phyloP scores from a whole-genome alignment of 257 asterid species.

The Solanum clarkiae region DNA sequence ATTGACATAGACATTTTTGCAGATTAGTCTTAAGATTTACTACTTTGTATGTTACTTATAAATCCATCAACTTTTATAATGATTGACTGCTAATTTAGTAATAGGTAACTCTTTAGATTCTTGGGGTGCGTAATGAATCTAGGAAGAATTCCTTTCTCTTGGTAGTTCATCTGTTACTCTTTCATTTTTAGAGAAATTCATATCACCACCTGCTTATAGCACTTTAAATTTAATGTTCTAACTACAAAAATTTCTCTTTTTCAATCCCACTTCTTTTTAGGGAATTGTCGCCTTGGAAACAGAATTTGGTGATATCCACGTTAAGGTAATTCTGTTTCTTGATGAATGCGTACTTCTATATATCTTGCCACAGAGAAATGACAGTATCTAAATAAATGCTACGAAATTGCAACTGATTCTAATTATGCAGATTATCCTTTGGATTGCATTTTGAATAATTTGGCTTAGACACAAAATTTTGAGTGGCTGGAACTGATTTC shows the following conservation, averaged over 20 bases:
- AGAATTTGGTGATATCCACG: slow-evolving; percentile 67
- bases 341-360: background rate
- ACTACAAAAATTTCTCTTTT: background rate
- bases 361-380: background rate
- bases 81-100: background rate
- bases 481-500: background rate
- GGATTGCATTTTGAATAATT: background rate
- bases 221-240: background rate
- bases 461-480: background rate
- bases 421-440: background rate
- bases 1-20: background rate
- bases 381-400: background rate
- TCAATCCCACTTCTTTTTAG: slow-evolving; percentile 20
- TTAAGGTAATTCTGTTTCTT: slow-evolving; percentile 48
- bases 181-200: background rate
- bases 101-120: background rate
- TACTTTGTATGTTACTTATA: background rate
- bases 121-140: background rate
- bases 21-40: background rate
- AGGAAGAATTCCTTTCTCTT: background rate
- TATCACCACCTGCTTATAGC: background rate
- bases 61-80: background rate
- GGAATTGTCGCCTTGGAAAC: slow-evolving; percentile 83
- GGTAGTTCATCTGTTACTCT: background rate
- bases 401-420: background rate